Base-by-base conservation (phyloP, 768 basidiomycete species). In the Trametes maxima region DNA sequence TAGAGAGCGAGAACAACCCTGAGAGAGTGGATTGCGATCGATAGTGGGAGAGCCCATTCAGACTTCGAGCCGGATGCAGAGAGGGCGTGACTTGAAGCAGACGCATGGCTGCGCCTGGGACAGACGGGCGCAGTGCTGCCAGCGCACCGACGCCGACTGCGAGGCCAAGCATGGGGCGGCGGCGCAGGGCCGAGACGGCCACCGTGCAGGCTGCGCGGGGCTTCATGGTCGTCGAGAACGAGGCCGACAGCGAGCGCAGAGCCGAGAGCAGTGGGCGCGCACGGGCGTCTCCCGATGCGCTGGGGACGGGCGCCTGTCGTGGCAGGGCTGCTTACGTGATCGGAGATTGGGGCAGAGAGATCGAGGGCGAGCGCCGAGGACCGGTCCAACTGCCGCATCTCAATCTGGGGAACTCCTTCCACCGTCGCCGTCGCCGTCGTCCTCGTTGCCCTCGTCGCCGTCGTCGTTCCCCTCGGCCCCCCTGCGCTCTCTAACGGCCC, bases 21-120 rank as follows among this genome's bases (percentile, higher is more conserved):
- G 68, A 64, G 62, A 70, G 63, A 22, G 68, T 62, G 54, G 68
- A 60, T 46, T 65, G 68, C 60, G 63, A 70, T 71, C 68, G 68
- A 68, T 70, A 53, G 53, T 48, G 57, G 25, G 50, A 56, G 49
- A 54, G 54, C 53, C 19, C 43, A 46, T 55, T 46, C 28, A 56
- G 43, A 49, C 33, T 43, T 40, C 35, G 35, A 55, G 47, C 48
- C 47, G 49, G 35, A 59, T 44, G 40, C 22, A 55, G 53, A 43
- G 48, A 49, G 17, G 53, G 62, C 62, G 57, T 64, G 57, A 64
- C 57, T 53, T 64, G 62, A 35, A 64, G 35, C 53, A 39, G 16
- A 22, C 54, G 62, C 57, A 59, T 59, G 57, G n/a, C 62, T 54
- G 57, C 62, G 19, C 57, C 37, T 14, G 52, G 51, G 43, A 50